A percentile compares a stretch with the other conserved stretches of the same genome.
Conservation (phyloP, 129 eudicot genomes). For the Lonicera japonica region DNA sequence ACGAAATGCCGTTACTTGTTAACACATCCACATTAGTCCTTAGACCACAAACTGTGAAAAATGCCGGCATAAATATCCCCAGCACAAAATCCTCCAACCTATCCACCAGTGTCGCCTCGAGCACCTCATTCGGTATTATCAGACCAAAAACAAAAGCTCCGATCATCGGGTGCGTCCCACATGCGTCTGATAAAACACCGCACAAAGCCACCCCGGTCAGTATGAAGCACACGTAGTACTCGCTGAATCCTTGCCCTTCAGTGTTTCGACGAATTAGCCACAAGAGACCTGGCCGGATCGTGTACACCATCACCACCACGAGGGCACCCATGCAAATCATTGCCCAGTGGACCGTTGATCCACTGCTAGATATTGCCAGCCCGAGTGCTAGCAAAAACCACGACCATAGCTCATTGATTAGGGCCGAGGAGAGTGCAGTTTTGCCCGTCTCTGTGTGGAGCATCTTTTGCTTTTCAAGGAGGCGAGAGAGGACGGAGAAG, state of each 20-base stretch:
- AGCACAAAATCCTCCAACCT: constrained; percentile 45
- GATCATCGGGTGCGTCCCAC: constrained; percentile 50
- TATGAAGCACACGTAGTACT: constrained; percentile 26
- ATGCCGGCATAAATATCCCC: constrained; percentile 46
- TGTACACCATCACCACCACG: constrained; percentile 2
- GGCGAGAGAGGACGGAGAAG: constrained; percentile 20
- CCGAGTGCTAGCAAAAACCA: constrained; percentile 27
- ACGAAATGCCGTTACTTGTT: background rate
- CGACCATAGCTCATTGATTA: constrained; percentile 24
- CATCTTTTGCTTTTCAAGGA: constrained; percentile 31
- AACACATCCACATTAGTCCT: constrained; percentile 24
- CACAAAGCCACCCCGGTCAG: constrained; percentile 24
- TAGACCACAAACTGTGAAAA: constrained; percentile 36
- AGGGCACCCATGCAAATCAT: constrained; percentile 2
- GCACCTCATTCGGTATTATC: constrained; percentile 41
- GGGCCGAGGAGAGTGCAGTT: constrained; percentile 25
- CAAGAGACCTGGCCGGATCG: constrained; percentile 21
- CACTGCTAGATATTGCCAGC: constrained; percentile 8
- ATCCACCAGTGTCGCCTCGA: constrained; percentile 34
- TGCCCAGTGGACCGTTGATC: background rate
- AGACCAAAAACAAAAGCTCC: constrained; percentile 57
- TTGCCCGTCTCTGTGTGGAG: constrained; percentile 41
- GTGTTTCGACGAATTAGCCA: constrained; percentile 25
- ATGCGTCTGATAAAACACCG: constrained; percentile 30
- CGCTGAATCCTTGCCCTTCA: constrained; percentile 51